Base-by-base conservation (phyloP, 176 grass and related monocot species). In the Carex cristatella region DNA sequence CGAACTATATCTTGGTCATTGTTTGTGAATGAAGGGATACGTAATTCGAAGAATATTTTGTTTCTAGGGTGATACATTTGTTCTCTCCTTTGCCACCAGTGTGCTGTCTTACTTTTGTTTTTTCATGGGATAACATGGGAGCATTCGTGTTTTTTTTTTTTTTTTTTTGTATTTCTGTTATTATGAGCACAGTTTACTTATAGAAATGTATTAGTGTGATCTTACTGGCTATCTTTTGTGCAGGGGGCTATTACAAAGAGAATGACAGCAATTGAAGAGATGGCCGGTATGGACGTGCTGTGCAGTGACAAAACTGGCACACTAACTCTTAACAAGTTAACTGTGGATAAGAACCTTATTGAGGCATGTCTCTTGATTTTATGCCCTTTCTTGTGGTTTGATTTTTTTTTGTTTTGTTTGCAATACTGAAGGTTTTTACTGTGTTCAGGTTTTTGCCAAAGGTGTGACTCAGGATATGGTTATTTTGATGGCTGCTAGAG, bases 221-320 rank as follows among this genome's bases (percentile, higher is more conserved):
- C 75, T 74, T 56, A 79, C 79, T 56, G 19, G 51, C 67, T 87
- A 14, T 72, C 19, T 79, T 40, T 46, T 87, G 55, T 92, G 53
- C 86, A 97, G 94, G 94, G 94, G 65, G 91, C 94, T 75, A 97
- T 97, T 54, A 94, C 94, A 79, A 97, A 97, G 90, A 89, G 94
- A 80, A 97, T 97, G 94, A 97, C 94, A 62, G 94, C 94, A 58
- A 97, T 97, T 82, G 94, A 97, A 88, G 94, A 97, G 89, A 97
- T 97, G 94, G 91, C 94, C 61, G 91, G 94, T 35, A 97, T 97
- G 94, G 94, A 97, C 74, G 91, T 97, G 79, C 94, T 97, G 46
- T 97, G 94, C 85, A 97, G 94, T 55, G 94, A 97, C 74, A 97
- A 97, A 72, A 97, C 94, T 11, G 94, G 91, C 51, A 97, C 94